A percentile compares a stretch with the other conserved stretches of the same genome.
Evolutionary conservation across 2,329 filamentous ascomycete genomes (phyloP).

Genomic region (Neodidymelliopsis sp.): DNA sequence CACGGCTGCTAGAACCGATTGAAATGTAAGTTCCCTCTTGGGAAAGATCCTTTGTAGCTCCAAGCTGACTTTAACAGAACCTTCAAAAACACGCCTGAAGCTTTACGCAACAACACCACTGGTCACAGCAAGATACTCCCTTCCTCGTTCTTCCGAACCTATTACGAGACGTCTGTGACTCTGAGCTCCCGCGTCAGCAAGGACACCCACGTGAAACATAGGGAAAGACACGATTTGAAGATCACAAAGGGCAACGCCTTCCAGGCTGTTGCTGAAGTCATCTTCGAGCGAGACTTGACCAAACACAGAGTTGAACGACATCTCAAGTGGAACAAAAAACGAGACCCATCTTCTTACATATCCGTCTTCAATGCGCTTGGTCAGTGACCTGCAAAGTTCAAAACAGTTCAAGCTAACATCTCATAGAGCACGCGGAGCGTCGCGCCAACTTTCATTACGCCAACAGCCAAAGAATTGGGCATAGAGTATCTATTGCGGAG

Average conservation of each 20-base stretch:
- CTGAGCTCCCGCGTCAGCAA: constrained; percentile 18
- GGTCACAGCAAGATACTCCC: no score
- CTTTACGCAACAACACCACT: no score
- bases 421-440: constrained; percentile 1
- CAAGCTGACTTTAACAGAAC: no score
- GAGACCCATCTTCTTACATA: constrained; percentile 21
- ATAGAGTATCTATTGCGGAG: constrained; percentile 11
- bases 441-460: constrained; percentile 11
- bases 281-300: constrained; percentile 1
- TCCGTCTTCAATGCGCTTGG: constrained; percentile 18
- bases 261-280: constrained; percentile 22
- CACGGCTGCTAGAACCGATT: no score
- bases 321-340: constrained; percentile 16
- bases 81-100: no score
- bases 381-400: constrained; percentile 4
- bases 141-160: constrained; percentile 10
- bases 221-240: constrained; percentile 8
- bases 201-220: constrained; percentile 21
- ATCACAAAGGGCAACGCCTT: constrained; percentile 19
- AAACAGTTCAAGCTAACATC: background rate
- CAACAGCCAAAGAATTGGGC: constrained; percentile 9
- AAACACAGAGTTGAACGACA: constrained; percentile 16
- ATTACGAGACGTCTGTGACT: constrained; percentile 23
- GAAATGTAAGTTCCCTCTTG: no score
- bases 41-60: no score